Percentiles rank a stretch among this genome's conserved stretches.
phyloP scores from a whole-genome alignment of 352 stramenopile species.

The Lagenidium giganteum region DNA sequence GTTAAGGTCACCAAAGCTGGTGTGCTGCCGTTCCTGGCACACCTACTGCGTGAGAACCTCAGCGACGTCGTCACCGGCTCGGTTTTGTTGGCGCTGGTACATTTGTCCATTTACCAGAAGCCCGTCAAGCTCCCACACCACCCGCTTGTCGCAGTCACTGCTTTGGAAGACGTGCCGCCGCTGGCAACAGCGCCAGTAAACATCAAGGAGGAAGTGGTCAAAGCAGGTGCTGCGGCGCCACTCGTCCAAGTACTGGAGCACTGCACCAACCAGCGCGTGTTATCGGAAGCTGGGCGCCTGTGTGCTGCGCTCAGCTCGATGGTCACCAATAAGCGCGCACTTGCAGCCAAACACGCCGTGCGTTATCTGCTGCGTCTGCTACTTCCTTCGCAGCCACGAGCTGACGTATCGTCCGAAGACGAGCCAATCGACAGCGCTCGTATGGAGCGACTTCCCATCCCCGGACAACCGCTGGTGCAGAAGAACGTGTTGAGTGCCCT shows the following conservation, averaged over 20 bases:
- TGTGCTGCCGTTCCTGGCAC: conserved; percentile 55
- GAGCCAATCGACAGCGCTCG: conserved; percentile 18
- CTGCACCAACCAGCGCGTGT: conserved; percentile 40
- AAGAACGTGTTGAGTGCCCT: conserved; percentile 45
- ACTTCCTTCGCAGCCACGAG: conserved; percentile 13
- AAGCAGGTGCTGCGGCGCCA: conserved; percentile 34
- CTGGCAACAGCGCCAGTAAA: conserved; percentile 5
- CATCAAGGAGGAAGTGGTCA: conserved; percentile 67
- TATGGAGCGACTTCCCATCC: conserved; percentile 33
- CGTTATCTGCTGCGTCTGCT: conserved; percentile 38
- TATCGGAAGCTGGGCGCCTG: conserved; percentile 47
- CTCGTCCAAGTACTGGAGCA: conserved; percentile 47
- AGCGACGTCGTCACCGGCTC: conserved; percentile 59
- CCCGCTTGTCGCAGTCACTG: no score
- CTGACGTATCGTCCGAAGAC: conserved; percentile 1
- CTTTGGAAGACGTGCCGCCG: not conserved
- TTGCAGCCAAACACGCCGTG: conserved; percentile 63
- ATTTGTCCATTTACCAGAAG: conserved; percentile 55
- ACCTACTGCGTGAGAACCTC: conserved; percentile 46
- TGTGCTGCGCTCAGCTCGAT: conserved; percentile 44
- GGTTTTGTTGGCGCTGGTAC: conserved; percentile 57
- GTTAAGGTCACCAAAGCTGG: conserved; percentile 40
- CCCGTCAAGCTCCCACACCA: conserved; percentile 17
- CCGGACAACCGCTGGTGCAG: conserved; percentile 31
- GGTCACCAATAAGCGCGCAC: conserved; percentile 58